Base-by-base conservation (phyloP, 1,284 basidiomycete species). In the Cutaneotrichosporon arboriforme region DNA sequence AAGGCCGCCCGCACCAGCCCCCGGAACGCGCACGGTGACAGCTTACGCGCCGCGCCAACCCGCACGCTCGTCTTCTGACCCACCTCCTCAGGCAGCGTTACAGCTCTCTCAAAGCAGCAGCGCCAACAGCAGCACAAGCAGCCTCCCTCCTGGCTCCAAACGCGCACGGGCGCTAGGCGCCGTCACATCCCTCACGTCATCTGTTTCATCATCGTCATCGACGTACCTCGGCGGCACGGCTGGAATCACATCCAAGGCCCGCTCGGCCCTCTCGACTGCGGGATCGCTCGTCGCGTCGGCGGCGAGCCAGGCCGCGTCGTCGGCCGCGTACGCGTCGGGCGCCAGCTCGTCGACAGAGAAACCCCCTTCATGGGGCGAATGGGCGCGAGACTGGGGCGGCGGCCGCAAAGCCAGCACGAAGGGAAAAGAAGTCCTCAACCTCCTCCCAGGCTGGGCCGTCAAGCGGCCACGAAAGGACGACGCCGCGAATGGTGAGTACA, bases 371-470 rank as follows among this genome's bases (percentile, higher is more conserved):
- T 55, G 35, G 62, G 60, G 35, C 46, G 43, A 52, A 46, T 57
- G 48, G 62, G 57, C 36, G 52, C 55, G 44, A 44, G 60, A 46
- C 31, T 55, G 50, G 53, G 43, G 47, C 20, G 47, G 45, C 7
- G 46, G 42, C 8, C 46, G 48, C 1, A 40, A 38, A 13, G 23
- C 46, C 21, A 12, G 46, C 12, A 46, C 50, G 38, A 47, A 45
- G 39, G 59, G 57, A 7, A 40, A 51, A 35, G 68, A 69, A 40
- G 56, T 60, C 34, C 43, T 72, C 13, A 50, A 66, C 45, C 46
- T 71, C 10, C 60, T 71, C 42, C 70, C 70, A 1, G 69, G 69
- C 10, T 73, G 70, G 70, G 67, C 65, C 2, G 69, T 71, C 4
- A 59, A 57, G 46, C 60, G 57, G 36, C 60, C 58, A 0, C 45